Evolutionary conservation across 73 alveolate genomes (phyloP).

Genomic region (Tetrahymena thermophila): DNA sequence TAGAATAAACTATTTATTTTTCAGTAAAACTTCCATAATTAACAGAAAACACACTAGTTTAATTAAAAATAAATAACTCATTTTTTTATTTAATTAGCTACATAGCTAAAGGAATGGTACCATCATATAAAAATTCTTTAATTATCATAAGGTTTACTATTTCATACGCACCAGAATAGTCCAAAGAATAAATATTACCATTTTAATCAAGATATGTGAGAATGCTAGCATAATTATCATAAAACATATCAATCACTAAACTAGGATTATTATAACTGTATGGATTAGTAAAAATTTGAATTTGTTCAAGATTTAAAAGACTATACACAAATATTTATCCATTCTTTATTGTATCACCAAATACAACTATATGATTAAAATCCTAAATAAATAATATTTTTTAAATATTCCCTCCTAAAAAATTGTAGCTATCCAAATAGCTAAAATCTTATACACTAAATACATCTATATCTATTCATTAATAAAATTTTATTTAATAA

Average conservation of each 20-base stretch:
- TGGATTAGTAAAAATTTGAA: background rate
- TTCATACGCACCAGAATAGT: background rate
- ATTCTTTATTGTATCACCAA: background rate
- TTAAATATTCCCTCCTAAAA: background rate
- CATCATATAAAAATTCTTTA: background rate
- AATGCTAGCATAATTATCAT: background rate
- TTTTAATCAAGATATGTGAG: background rate
- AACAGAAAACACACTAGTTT: background rate
- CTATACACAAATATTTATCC: background rate
- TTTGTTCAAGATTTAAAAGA: background rate
- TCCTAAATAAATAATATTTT: background rate
- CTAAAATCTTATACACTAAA: background rate
- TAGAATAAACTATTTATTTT: background rate
- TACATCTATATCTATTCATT: background rate
- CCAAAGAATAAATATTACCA: background rate
- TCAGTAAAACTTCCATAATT: background rate
- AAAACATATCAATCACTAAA: background rate
- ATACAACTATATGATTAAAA: background rate
- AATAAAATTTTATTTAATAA: no score
- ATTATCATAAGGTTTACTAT: background rate
- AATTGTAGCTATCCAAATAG: background rate
- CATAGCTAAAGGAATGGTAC: background rate
- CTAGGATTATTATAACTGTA: background rate
- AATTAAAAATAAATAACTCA: background rate
- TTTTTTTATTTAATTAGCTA: no score